Evolutionary conservation across 345 rosid species (phyloP).

Genomic region (Moricandia moricandioides): DNA sequence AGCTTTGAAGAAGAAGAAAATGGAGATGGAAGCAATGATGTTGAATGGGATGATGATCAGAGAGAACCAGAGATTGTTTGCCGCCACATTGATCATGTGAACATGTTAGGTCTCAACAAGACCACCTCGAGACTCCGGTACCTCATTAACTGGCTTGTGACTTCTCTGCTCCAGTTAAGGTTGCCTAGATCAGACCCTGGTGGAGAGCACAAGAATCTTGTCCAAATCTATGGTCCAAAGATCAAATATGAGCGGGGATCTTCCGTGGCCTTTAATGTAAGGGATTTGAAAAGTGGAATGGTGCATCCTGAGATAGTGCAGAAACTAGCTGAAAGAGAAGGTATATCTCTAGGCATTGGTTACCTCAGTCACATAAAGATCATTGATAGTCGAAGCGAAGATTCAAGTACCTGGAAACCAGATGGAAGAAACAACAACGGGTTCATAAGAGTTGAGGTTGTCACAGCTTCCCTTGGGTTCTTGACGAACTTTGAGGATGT

Average conservation of each 20-base stretch:
- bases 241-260: slow-evolving; percentile 97
- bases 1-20: slow-evolving; percentile 56
- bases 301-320: slow-evolving; percentile 91
- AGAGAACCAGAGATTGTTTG: slow-evolving; percentile 88
- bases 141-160: slow-evolving; percentile 94
- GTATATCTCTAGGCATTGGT: slow-evolving; percentile 85
- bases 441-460: slow-evolving; percentile 80
- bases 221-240: slow-evolving; percentile 94
- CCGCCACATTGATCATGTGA: slow-evolving; percentile 83
- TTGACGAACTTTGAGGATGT: slow-evolving; percentile 97
- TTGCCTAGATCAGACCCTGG: slow-evolving; percentile 59
- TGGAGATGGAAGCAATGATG: slow-evolving; percentile 54
- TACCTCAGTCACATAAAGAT: slow-evolving; percentile 84
- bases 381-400: slow-evolving; percentile 59
- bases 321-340: slow-evolving; percentile 89
- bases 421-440: slow-evolving; percentile 51
- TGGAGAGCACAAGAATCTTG: slow-evolving; percentile 54
- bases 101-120: slow-evolving; percentile 93
- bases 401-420: slow-evolving; percentile 63
- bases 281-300: slow-evolving; percentile 64
- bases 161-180: slow-evolving; percentile 85
- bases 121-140: slow-evolving; percentile 77
- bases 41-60: slow-evolving; percentile 66
- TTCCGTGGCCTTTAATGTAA: slow-evolving; percentile 85
- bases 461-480: slow-evolving; percentile 93